phyloP scores from a whole-genome alignment of 2,329 filamentous ascomycete species.

The Penicillium hesseltinei region DNA sequence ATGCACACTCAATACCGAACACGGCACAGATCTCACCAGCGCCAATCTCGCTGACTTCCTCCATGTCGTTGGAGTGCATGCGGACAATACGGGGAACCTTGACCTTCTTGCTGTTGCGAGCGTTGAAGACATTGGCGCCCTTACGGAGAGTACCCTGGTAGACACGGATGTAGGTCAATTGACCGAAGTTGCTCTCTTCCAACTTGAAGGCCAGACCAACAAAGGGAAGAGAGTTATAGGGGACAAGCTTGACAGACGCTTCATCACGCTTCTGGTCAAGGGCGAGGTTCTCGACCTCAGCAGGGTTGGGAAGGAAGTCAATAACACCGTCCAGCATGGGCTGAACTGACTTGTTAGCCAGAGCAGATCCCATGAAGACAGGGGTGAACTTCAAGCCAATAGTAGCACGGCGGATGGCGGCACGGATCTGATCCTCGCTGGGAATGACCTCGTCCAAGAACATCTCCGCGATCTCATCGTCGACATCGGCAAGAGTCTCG shows the following conservation, averaged over 20 bases:
- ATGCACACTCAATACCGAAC: conserved; percentile 96
- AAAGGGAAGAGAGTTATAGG: conserved; percentile 90
- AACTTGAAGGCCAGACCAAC: conserved; percentile 97
- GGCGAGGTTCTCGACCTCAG: conserved; percentile 83
- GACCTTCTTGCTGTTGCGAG: conserved; percentile 90
- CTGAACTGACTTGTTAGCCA: conserved; percentile 92
- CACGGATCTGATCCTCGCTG: conserved; percentile 79
- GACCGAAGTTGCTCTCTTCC: conserved; percentile 97
- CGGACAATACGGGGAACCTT: conserved; percentile 95
- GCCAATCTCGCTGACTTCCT: conserved; percentile 87
- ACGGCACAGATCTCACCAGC: conserved; percentile 98
- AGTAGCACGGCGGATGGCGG: conserved; percentile 87
- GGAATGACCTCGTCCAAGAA: conserved; percentile 86
- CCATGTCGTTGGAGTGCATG: conserved; percentile 99
- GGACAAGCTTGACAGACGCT: conserved; percentile 78
- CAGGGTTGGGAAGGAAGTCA: conserved; percentile 91
- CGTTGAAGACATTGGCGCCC: conserved; percentile 88
- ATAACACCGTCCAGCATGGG: conserved; percentile 96
- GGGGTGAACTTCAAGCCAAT: conserved; percentile 86
- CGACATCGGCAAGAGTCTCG: conserved; percentile 93
- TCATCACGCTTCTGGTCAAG: conserved; percentile 80
- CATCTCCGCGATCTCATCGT: conserved; percentile 94
- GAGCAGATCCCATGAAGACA: conserved; percentile 92
- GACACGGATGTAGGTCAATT: conserved; percentile 96
- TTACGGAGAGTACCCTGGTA: conserved; percentile 92